Evolutionary conservation across 2,329 filamentous ascomycete species (phyloP).

Genomic region (Aspergillus brasiliensis): DNA sequence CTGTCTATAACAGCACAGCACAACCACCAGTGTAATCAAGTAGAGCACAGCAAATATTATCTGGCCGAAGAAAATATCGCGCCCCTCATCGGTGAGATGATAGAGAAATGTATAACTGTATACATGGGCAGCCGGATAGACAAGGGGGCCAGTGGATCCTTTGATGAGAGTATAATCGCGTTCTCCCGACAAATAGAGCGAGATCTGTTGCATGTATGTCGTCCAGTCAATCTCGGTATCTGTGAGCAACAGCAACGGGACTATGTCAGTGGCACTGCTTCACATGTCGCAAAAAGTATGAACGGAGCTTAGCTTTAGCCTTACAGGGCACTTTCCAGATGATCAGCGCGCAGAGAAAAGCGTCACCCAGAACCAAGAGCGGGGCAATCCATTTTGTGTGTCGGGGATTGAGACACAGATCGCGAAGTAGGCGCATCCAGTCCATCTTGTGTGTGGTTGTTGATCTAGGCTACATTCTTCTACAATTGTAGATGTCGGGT

Average conservation of each 20-base stretch:
- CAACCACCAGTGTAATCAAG: constrained; percentile 70
- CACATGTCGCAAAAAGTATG: constrained; percentile 9
- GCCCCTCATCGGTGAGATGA: constrained; percentile 72
- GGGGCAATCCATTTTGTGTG: constrained; percentile 66
- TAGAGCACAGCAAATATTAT: constrained; percentile 80
- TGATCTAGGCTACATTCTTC: neutral
- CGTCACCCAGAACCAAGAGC: constrained; percentile 69
- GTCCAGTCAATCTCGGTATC: constrained; percentile 99
- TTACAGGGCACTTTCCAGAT: constrained; percentile 83
- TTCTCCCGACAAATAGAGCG: constrained; percentile 78
- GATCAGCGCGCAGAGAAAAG: constrained; percentile 69
- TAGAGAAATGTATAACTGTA: constrained; percentile 86
- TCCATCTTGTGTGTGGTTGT: constrained; percentile 31
- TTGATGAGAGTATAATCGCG: constrained; percentile 83
- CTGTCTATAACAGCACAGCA: constrained; percentile 74
- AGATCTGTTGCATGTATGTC: constrained; percentile 93
- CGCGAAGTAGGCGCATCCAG: constrained; percentile 32
- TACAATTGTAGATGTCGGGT: constrained; percentile 2
- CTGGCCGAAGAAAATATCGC: constrained; percentile 78
- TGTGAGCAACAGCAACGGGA: constrained; percentile 41
- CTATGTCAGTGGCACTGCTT: constrained; percentile 14
- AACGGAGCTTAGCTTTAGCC: constrained; percentile 30
- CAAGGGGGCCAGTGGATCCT: constrained; percentile 87
- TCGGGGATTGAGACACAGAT: constrained; percentile 55
- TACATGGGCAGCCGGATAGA: constrained; percentile 93